Evolutionary conservation across 495 filamentous ascomycete species (phyloP).

Genomic region (Penicillium arizonense): DNA sequence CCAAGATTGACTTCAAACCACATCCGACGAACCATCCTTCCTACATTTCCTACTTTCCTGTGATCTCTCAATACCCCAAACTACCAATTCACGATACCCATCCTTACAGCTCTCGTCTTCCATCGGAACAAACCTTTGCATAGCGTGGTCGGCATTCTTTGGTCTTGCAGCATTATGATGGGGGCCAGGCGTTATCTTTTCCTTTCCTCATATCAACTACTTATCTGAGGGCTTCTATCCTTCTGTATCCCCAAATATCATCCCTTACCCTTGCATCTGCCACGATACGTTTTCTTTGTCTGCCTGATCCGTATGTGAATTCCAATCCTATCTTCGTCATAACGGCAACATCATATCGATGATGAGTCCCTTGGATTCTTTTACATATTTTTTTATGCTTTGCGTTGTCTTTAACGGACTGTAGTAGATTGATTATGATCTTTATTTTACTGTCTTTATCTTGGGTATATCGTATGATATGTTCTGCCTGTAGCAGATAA

Average conservation of each 20-base stretch:
- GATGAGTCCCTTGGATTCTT: background rate
- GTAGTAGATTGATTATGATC: constrained; percentile 13
- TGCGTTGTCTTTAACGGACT: constrained; percentile 2
- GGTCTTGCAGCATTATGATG: constrained; percentile 39
- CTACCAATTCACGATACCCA: constrained; percentile 27
- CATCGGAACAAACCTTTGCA: constrained; percentile 36
- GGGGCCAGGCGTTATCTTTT: constrained; percentile 33
- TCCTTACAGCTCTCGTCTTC: constrained; percentile 26
- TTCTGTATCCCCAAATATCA: constrained; percentile 4
- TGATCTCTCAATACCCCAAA: constrained; percentile 4
- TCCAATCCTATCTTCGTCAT: background rate
- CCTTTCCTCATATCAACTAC: constrained; percentile 11
- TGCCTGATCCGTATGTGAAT: constrained; percentile 2
- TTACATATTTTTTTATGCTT: constrained; percentile 3
- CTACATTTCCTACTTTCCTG: constrained; percentile 1
- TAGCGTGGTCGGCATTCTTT: constrained; percentile 46
- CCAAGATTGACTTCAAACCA: constrained; percentile 20
- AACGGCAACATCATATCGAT: background rate
- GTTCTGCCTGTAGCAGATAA: no score
- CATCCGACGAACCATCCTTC: constrained; percentile 2
- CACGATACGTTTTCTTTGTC: constrained; percentile 7
- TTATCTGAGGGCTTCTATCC: constrained; percentile 2
- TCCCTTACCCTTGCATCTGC: constrained; percentile 4
- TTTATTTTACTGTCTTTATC: background rate
- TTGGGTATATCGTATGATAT: no score